A percentile compares a stretch with the other conserved stretches of the same genome.
Evolutionary conservation across 2,329 filamentous ascomycete species (phyloP).

Genomic region (Drechmeria coniospora): DNA sequence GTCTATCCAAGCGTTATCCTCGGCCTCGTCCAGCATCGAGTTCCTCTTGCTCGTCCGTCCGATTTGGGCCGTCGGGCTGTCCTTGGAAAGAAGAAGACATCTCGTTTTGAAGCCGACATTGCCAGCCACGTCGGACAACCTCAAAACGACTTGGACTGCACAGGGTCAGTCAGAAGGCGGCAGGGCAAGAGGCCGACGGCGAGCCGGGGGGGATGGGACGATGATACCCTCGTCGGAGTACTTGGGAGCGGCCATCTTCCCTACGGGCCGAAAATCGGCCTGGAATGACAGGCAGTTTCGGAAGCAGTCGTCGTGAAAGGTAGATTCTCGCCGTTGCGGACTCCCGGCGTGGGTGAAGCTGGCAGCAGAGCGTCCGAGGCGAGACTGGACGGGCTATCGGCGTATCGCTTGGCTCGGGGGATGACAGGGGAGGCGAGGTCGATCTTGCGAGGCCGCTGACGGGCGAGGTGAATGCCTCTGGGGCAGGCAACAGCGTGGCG

Average conservation of each 20-base stretch:
- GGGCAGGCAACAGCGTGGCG: too few species aligned
- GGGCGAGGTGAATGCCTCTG: too few species aligned
- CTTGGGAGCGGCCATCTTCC: not conserved
- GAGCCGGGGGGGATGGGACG: too few species aligned
- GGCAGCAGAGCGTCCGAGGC: too few species aligned
- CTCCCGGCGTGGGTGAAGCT: too few species aligned
- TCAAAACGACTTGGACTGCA: slow-evolving; percentile 17
- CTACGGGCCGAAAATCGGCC: too few species aligned
- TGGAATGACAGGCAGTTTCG: not conserved
- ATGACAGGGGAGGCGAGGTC: too few species aligned
- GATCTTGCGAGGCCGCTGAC: too few species aligned
- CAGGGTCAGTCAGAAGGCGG: not conserved
- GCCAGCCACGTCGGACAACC: slow-evolving; percentile 8
- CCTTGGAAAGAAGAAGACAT: slow-evolving; percentile 16
- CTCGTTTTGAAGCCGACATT: slow-evolving; percentile 12
- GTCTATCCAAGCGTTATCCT: slow-evolving; percentile 51
- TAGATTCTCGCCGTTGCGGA: too few species aligned
- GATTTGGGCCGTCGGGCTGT: slow-evolving; percentile 16
- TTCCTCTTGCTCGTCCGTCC: slow-evolving; percentile 30
- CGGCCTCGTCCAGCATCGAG: slow-evolving; percentile 14
- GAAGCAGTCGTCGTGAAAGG: not conserved
- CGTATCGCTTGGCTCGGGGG: too few species aligned
- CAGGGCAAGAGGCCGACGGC: too few species aligned
- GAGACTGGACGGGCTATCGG: too few species aligned
- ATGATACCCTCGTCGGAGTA: slow-evolving; percentile 6